Percentiles rank a stretch among this genome's conserved stretches.
These are phyloP conservation scores for Pseudonitzschia multistriata DNA, from an alignment of 108 stramenopile species.

Conservation along the genomic window DNA sequence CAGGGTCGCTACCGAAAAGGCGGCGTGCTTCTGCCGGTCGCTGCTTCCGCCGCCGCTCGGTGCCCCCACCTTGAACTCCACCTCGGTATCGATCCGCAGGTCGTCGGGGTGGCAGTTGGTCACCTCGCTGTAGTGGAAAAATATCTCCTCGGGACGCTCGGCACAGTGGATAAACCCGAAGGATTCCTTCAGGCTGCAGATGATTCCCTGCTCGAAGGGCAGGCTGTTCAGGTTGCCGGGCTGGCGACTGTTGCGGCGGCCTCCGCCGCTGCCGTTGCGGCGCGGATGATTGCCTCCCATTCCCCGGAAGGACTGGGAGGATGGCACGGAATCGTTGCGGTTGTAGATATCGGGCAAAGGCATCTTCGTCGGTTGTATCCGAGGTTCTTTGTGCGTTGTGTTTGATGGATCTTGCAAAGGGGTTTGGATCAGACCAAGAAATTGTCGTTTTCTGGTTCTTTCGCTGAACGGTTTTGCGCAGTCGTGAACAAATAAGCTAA, in stretches of 20 bases:
- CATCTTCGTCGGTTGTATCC: background rate
- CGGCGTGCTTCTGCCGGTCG: conserved; percentile 39
- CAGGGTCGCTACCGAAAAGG: conserved; percentile 40
- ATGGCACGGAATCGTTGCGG: background rate
- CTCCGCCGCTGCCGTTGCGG: background rate
- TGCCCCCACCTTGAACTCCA: conserved; percentile 55
- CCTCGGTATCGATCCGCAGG: conserved; percentile 64
- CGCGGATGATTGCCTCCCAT: background rate
- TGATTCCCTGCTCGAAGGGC: conserved; percentile 66
- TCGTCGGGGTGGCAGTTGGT: conserved; percentile 43
- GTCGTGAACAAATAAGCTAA: too few species aligned
- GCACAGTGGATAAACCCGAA: conserved; percentile 84
- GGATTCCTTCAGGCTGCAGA: conserved; percentile 58
- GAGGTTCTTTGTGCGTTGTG: background rate
- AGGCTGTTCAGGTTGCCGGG: conserved; percentile 17
- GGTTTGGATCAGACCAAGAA: too few species aligned
- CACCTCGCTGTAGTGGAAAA: conserved; percentile 67
- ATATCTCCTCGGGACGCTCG: conserved; percentile 70
- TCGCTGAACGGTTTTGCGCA: too few species aligned
- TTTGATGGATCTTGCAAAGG: background rate
- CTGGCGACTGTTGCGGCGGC: background rate
- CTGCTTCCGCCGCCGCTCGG: background rate
- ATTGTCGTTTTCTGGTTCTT: too few species aligned
- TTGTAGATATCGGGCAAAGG: background rate
- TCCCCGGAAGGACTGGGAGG: background rate